phyloP scores from a whole-genome alignment of 495 filamentous ascomycete genomes.

The Neurospora tetraspora region DNA sequence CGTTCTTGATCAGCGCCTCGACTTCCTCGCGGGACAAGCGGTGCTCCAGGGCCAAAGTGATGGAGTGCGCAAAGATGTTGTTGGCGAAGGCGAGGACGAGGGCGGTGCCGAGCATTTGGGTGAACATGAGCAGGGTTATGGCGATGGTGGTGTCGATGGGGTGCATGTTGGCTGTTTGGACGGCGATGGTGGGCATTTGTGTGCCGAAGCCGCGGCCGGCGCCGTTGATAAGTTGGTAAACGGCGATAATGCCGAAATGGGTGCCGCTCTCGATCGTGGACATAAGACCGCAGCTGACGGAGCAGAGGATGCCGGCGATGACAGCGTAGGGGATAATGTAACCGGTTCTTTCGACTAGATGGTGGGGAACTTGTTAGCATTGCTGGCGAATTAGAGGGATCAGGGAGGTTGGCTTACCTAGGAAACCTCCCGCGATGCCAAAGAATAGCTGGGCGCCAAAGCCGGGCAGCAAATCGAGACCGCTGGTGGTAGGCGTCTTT shows the following conservation, averaged over 20 bases:
- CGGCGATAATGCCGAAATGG: constrained; percentile 39
- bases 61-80: constrained; percentile 47
- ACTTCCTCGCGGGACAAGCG: background rate
- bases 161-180: constrained; percentile 34
- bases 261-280: constrained; percentile 45
- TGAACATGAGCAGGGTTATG: constrained; percentile 50
- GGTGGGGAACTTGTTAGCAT: background rate
- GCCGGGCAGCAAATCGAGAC: constrained; percentile 41
- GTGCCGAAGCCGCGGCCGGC: constrained; percentile 53
- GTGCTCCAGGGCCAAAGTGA: constrained; percentile 1
- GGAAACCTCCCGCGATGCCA: constrained; percentile 44
- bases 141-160: constrained; percentile 47
- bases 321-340: constrained; percentile 55
- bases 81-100: constrained; percentile 50
- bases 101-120: constrained; percentile 50
- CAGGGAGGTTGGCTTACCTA: constrained; percentile 22
- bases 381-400: constrained; percentile 15
- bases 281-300: constrained; percentile 50
- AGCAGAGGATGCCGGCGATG: constrained; percentile 35
- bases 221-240: constrained; percentile 57
- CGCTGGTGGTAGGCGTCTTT: constrained; percentile 37
- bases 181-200: constrained; percentile 45
- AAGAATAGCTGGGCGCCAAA: constrained; percentile 27
- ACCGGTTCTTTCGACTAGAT: constrained; percentile 26
- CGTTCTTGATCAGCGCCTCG: background rate